phyloP scores from a whole-genome alignment of 345 rosid species.

The Turnera subulata region DNA sequence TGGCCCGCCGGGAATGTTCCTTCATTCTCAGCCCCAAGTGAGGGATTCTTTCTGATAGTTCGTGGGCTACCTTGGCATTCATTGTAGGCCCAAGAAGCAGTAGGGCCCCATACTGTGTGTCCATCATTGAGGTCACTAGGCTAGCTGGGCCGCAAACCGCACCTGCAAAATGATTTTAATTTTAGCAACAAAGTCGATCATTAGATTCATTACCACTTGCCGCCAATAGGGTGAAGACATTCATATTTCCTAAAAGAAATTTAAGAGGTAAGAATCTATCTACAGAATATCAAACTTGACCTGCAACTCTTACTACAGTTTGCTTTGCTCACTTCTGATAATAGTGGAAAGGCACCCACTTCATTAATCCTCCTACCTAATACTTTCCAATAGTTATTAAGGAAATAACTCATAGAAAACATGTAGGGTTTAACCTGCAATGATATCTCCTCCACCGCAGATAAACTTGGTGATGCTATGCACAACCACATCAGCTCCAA shows the following conservation, averaged over 20 bases:
- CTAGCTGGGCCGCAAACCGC: constrained; percentile 90
- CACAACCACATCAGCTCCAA: constrained; percentile 94
- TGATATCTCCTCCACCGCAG: constrained; percentile 93
- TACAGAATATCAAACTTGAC: no score
- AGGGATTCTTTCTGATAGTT: constrained; percentile 34
- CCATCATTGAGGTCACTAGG: constrained; percentile 45
- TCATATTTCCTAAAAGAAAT: no score
- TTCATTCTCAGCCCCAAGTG: background rate
- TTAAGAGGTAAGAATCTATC: no score
- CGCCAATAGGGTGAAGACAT: no score
- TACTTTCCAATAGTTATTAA: background rate
- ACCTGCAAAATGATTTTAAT: constrained; percentile 31
- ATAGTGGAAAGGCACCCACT: no score
- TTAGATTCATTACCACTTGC: background rate
- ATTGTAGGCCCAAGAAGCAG: background rate
- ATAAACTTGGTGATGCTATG: constrained; percentile 94
- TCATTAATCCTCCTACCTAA: no score
- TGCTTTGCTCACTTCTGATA: no score
- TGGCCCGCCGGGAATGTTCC: constrained; percentile 33
- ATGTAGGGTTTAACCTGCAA: constrained; percentile 56
- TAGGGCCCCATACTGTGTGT: background rate
- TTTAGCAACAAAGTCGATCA: no score
- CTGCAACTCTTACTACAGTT: no score
- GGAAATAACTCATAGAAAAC: background rate
- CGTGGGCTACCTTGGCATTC: constrained; percentile 44